These are phyloP conservation scores for Lachnum nothofagi DNA, from an alignment of 2,329 filamentous ascomycete species.

Conservation along the genomic window DNA sequence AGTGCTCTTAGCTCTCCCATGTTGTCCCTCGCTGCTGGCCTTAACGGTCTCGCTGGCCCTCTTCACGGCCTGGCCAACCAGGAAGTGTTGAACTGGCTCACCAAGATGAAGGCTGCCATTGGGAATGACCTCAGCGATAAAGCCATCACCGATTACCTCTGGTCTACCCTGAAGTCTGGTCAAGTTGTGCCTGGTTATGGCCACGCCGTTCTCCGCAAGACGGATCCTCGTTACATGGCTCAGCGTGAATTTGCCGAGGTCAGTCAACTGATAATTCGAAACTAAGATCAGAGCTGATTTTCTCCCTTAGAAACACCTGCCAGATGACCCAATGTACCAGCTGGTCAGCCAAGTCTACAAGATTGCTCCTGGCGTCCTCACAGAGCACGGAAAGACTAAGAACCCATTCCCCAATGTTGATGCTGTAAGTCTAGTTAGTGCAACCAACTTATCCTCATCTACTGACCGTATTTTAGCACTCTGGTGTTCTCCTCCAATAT, in stretches of 20 bases:
- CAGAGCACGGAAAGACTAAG: slow-evolving; percentile 99
- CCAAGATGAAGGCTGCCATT: slow-evolving; percentile 94
- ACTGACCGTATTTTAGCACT: slow-evolving; percentile 51
- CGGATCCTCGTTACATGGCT: slow-evolving; percentile 95
- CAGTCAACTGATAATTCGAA: slow-evolving; percentile 2
- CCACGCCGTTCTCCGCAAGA: slow-evolving; percentile 99
- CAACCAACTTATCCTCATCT: no score
- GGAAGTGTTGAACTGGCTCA: slow-evolving; percentile 98
- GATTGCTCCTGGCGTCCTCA: slow-evolving; percentile 95
- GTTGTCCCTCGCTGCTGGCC: slow-evolving; percentile 91
- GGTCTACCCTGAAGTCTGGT: slow-evolving; percentile 91
- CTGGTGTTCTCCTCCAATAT: slow-evolving; percentile 98
- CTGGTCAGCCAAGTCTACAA: slow-evolving; percentile 99
- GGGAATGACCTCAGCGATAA: slow-evolving; percentile 94
- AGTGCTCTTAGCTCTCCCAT: slow-evolving; percentile 94
- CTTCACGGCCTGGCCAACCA: slow-evolving; percentile 99
- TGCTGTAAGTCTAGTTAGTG: slow-evolving; percentile 41
- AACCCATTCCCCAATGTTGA: slow-evolving; percentile 99
- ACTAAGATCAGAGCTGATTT: neutral
- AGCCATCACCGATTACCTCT: slow-evolving; percentile 97
- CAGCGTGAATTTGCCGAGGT: slow-evolving; percentile 83
- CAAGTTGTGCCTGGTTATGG: slow-evolving; percentile 98
- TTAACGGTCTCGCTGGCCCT: slow-evolving; percentile 96
- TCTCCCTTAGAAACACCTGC: slow-evolving; percentile 65
- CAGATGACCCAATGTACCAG: slow-evolving; percentile 99